Percentiles rank a stretch among this genome's conserved stretches.
These are phyloP conservation scores for Lactarius psammicola DNA, from an alignment of 768 basidiomycete genomes.

Conservation along the genomic window DNA sequence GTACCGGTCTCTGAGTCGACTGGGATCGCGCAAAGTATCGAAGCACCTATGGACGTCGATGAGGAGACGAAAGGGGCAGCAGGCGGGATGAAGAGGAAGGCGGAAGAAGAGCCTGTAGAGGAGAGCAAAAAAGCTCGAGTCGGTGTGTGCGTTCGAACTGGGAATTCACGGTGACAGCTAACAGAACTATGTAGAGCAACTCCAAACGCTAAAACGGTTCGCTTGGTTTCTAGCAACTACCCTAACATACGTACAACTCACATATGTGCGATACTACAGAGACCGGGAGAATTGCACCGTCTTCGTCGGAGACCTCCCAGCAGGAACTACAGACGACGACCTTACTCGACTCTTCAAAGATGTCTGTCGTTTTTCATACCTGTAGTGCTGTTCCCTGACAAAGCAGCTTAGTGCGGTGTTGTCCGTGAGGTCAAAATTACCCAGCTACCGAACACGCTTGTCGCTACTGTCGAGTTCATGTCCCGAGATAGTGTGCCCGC, in stretches of 20 bases:
- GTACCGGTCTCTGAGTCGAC: slow-evolving; percentile 34
- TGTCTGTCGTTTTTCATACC: slow-evolving; percentile 44
- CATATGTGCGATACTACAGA: slow-evolving; percentile 40
- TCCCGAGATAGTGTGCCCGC: slow-evolving; percentile 79
- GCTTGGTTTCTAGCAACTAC: slow-evolving; percentile 22
- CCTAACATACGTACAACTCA: slow-evolving; percentile 8
- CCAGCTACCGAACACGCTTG: slow-evolving; percentile 51
- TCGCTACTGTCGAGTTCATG: slow-evolving; percentile 89
- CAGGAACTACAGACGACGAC: slow-evolving; percentile 58
- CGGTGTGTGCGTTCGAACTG: slow-evolving; percentile 44
- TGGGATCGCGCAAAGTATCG: slow-evolving; percentile 20
- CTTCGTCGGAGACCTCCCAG: slow-evolving; percentile 72
- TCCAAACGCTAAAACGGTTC: slow-evolving; percentile 59
- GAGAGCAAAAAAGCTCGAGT: slow-evolving; percentile 61
- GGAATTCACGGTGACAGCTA: slow-evolving; percentile 2
- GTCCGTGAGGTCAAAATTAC: slow-evolving; percentile 85
- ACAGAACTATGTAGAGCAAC: slow-evolving; percentile 40
- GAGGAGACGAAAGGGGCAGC: slow-evolving; percentile 37
- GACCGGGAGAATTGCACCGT: slow-evolving; percentile 96
- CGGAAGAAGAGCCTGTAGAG: slow-evolving; percentile 48
- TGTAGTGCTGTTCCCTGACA: slow-evolving; percentile 26
- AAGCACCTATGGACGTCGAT: slow-evolving; percentile 46
- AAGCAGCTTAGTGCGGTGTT: slow-evolving; percentile 66
- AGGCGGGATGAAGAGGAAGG: slow-evolving; percentile 58
- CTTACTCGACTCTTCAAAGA: slow-evolving; percentile 80